Evolutionary conservation across 2,329 filamentous ascomycete genomes (phyloP), one percentile per base, ranked within the genome.

Genomic region (Tolypocladium guangdongense): DNA sequence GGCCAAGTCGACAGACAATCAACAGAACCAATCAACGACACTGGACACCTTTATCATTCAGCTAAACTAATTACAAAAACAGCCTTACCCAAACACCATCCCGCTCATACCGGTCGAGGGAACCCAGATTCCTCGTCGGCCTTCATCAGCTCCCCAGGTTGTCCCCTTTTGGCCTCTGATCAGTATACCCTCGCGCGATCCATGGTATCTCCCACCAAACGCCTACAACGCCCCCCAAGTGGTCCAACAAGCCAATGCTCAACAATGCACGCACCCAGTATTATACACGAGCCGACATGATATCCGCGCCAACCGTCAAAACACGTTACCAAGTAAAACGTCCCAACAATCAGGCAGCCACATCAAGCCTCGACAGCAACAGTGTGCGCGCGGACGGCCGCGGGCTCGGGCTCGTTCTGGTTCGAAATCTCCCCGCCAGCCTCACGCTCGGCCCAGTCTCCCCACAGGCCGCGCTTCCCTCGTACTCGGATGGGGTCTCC

Each of bases 401-500:
- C 64, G 24, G 59, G 56, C 59, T 74, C 71, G 8, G 71, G 68
- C 60, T 75, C 71, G 55, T 76, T 70, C 49, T 80, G 72, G 55
- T 73, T 68, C 14, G 76, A 79, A 53, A 82, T 81, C 66, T 84
- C 81, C 50, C 81, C 82, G 55, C 81, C 81, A 46, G 81, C 81
- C 66, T 85, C 82, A 38, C 78, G 76, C 75, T 97, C 93, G 0
- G 93, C 93, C 93, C 93, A 99, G 38, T 86, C 84, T 51, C 92
- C 93, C 92, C 93, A 99, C 2, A 99, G 83, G n/a, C 89, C 92
- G 62, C 89, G 82, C 80, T 99, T 99, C 55, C 87, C 90, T 60
- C 90, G 80, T 55, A 99, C 87, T 55, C 86, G 80, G 64, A 99
- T 89, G 16, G 86, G 81, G 3, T 84, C 87, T 50, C 91, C 91